A percentile compares a stretch with the other conserved stretches of the same genome.
Evolutionary conservation across 352 stramenopile genomes (phyloP).

Genomic region (Blastocystis sp.): DNA sequence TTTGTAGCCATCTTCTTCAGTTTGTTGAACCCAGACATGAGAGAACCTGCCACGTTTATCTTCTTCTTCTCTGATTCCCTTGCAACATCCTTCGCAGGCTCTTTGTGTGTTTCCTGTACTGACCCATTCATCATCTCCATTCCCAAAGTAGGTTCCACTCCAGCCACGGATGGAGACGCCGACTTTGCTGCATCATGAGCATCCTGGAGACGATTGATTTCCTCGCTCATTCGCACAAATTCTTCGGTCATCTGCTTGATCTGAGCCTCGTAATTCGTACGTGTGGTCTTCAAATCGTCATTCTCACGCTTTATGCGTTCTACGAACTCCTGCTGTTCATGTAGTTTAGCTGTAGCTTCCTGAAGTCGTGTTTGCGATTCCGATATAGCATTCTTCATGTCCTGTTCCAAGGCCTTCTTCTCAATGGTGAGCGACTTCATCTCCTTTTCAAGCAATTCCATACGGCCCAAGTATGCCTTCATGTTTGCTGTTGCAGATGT

Average conservation of each 20-base stretch:
- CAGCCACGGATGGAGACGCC: background rate
- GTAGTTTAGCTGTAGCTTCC: background rate
- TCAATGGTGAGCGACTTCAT: background rate
- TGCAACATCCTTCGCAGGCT: background rate
- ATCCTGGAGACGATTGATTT: conserved; percentile 14
- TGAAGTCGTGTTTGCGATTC: background rate
- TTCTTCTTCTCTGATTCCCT: conserved; percentile 19
- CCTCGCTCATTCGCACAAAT: conserved; percentile 39
- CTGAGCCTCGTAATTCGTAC: conserved; percentile 16
- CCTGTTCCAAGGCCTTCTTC: conserved; percentile 16
- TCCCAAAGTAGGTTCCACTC: background rate
- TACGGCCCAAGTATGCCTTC: background rate
- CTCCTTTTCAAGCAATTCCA: background rate
- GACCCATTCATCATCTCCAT: background rate
- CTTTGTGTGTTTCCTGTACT: background rate
- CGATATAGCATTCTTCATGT: background rate
- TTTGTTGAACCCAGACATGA: conserved; percentile 51
- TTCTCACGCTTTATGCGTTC: background rate
- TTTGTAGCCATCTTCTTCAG: conserved; percentile 26
- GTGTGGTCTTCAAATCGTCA: conserved; percentile 34
- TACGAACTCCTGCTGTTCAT: background rate
- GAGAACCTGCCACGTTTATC: background rate
- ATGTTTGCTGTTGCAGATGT: background rate
- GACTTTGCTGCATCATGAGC: background rate
- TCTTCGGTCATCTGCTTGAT: conserved; percentile 45